phyloP scores from a whole-genome alignment of 106 monocot species.

The Acorus gramineus region DNA sequence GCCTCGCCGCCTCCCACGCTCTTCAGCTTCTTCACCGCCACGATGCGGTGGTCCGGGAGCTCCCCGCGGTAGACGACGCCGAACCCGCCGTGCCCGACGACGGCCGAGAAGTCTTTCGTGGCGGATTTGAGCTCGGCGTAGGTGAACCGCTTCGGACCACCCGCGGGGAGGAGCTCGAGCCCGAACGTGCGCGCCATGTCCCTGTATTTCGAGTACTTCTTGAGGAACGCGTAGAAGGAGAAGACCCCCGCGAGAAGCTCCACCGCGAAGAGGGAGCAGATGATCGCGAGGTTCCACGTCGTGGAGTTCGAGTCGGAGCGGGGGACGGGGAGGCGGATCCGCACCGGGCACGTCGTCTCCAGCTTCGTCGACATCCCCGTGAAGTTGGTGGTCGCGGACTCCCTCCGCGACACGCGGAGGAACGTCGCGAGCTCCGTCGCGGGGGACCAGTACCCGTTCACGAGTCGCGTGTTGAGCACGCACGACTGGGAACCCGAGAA shows the following conservation, averaged over 20 bases:
- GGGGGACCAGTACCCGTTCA: constrained; percentile 52
- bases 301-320: constrained; percentile 22
- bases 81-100: constrained; percentile 46
- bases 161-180: constrained; percentile 48
- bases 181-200: constrained; percentile 75
- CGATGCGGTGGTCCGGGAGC: constrained; percentile 39
- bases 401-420: constrained; percentile 30
- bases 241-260: constrained; percentile 52
- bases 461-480: constrained; percentile 9
- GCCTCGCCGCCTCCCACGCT: constrained; percentile 39
- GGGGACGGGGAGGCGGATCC: constrained; percentile 25
- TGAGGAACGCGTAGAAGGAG: constrained; percentile 63
- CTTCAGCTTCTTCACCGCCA: constrained; percentile 47
- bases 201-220: constrained; percentile 60
- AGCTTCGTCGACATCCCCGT: constrained; percentile 40
- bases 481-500: constrained; percentile 24
- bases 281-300: constrained; percentile 32
- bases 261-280: constrained; percentile 28
- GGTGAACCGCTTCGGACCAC: constrained; percentile 51
- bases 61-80: constrained; percentile 43
- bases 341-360: constrained; percentile 45
- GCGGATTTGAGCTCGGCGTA: constrained; percentile 46
- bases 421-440: constrained; percentile 17
- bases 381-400: constrained; percentile 28
- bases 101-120: constrained; percentile 47